Evolutionary conservation across 192 early-diverging fungal species (phyloP).

Genomic region (Dissophora ornata): DNA sequence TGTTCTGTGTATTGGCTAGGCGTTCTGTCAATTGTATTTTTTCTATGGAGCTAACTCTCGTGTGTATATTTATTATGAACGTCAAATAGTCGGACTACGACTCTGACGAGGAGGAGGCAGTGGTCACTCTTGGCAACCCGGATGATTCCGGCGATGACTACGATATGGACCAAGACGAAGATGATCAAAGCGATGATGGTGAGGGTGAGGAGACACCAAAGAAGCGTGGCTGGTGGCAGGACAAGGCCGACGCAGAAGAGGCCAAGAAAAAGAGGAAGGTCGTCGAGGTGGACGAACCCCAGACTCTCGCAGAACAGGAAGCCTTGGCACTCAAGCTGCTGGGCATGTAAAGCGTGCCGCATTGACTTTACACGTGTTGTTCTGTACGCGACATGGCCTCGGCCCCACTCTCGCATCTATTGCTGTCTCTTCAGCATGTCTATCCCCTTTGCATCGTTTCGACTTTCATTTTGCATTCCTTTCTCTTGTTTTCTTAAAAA

Average conservation of each 20-base stretch:
- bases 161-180: conserved; percentile 26
- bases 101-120: conserved; percentile 37
- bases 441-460: too few relatives aligned
- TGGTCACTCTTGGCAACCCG: conserved; percentile 42
- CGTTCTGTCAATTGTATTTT: too few relatives aligned
- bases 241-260: conserved; percentile 57
- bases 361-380: too few relatives aligned
- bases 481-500: too few relatives aligned
- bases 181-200: conserved; percentile 9
- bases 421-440: too few relatives aligned
- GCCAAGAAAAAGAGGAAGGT: conserved; percentile 59
- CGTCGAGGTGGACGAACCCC: conserved; percentile 64
- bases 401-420: too few relatives aligned
- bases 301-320: conserved; percentile 71
- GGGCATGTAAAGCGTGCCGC: conserved; percentile 17
- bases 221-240: conserved; percentile 54
- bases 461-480: too few relatives aligned
- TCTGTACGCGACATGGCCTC: too few relatives aligned
- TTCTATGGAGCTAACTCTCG: too few relatives aligned
- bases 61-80: neutral
- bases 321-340: conserved; percentile 67
- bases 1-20: too few relatives aligned
- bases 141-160: conserved; percentile 38
- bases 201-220: conserved; percentile 43
- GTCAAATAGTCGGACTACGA: conserved; percentile 23